phyloP scores from a whole-genome alignment of 1,139 yeast genomes.

The Debaryomyces robertsiae region DNA sequence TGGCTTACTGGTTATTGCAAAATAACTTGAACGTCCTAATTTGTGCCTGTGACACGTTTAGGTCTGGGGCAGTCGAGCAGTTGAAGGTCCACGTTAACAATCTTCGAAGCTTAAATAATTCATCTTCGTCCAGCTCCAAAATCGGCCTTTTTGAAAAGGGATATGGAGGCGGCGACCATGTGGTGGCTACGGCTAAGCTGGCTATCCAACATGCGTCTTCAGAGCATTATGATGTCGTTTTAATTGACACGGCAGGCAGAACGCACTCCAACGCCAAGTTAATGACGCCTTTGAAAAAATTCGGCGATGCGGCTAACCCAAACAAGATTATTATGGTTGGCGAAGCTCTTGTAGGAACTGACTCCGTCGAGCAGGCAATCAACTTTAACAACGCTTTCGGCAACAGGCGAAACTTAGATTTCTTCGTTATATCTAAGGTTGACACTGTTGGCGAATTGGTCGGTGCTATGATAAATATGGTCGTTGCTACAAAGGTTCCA shows the following conservation, averaged over 20 bases:
- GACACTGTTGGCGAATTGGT: slow-evolving; percentile 97
- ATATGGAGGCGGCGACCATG: slow-evolving; percentile 92
- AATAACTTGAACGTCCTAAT: slow-evolving; percentile 84
- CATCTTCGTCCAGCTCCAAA: slow-evolving; percentile 43
- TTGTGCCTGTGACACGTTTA: slow-evolving; percentile 96
- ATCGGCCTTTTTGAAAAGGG: slow-evolving; percentile 93
- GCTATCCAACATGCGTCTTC: slow-evolving; percentile 74
- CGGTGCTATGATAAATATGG: slow-evolving; percentile 97
- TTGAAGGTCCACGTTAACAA: slow-evolving; percentile 90
- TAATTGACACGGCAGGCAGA: slow-evolving; percentile 97
- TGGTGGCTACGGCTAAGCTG: slow-evolving; percentile 91
- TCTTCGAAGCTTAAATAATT: slow-evolving; percentile 53
- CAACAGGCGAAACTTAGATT: slow-evolving; percentile 75
- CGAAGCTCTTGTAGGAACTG: slow-evolving; percentile 96
- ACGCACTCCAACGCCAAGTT: slow-evolving; percentile 93
- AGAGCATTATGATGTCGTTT: slow-evolving; percentile 71
- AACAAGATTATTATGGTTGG: slow-evolving; percentile 98
- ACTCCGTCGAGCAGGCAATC: slow-evolving; percentile 92
- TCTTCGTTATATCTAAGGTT: slow-evolving; percentile 91
- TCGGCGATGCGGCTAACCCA: slow-evolving; percentile 94
- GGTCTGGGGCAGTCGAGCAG: slow-evolving; percentile 98
- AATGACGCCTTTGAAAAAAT: slow-evolving; percentile 94
- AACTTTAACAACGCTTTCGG: slow-evolving; percentile 96
- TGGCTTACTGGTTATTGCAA: slow-evolving; percentile 94
- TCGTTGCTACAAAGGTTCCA: slow-evolving; percentile 94